These are phyloP conservation scores for Colletotrichum caudatum DNA, from an alignment of 2,329 filamentous ascomycete genomes.

Conservation along the genomic window DNA sequence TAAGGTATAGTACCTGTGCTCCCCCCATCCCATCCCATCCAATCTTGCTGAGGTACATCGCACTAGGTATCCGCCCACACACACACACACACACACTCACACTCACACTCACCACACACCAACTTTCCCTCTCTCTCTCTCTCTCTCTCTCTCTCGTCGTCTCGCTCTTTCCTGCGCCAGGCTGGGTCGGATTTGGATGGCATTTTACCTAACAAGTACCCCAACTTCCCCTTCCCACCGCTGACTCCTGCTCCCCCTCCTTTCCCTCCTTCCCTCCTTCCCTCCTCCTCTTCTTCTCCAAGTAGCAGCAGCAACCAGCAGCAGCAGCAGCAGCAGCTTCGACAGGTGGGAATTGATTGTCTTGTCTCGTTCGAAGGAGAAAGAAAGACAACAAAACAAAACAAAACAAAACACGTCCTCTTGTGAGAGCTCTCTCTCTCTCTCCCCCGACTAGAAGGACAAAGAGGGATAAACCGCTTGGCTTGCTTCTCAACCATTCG, in stretches of 20 bases:
- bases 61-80: slow-evolving; percentile 37
- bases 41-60: slow-evolving; percentile 18
- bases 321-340: slow-evolving; percentile 21
- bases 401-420: not conserved
- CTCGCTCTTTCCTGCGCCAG: slow-evolving; percentile 30
- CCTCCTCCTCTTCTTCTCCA: slow-evolving; percentile 30
- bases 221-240: slow-evolving; percentile 39
- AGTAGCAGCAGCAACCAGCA: slow-evolving; percentile 13
- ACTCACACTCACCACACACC: slow-evolving; percentile 6
- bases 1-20: no score
- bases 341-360: slow-evolving; percentile 37
- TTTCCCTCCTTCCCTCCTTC: not conserved
- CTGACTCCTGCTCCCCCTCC: slow-evolving; percentile 27
- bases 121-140: slow-evolving; percentile 8
- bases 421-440: not conserved
- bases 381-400: slow-evolving; percentile 5
- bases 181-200: slow-evolving; percentile 33
- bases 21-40: not conserved
- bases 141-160: slow-evolving; percentile 21
- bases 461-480: not conserved
- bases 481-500: not conserved
- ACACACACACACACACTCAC: slow-evolving; percentile 20
- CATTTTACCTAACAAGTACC: slow-evolving; percentile 42
- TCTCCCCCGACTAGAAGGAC: no score
- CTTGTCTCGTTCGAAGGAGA: slow-evolving; percentile 38